Evolutionary conservation across 148 eudicot species (phyloP), one percentile per base, ranked within the genome.

Genomic region (Amaranthus palmeri): DNA sequence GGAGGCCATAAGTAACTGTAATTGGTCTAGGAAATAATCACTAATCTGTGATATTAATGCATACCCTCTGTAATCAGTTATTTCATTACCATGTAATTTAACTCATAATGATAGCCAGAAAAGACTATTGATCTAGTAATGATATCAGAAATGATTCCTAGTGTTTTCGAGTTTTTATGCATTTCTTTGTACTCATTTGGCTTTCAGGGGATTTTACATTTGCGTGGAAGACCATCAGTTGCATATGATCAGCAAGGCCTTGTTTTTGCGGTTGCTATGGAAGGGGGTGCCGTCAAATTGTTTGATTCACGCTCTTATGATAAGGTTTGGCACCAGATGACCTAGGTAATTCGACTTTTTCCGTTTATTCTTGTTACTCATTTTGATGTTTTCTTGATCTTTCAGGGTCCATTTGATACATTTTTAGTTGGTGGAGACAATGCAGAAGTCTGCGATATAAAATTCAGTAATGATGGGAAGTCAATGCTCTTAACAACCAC

Each of bases 201-300:
- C 76, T 80, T 81, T 74, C 87, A 95, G 99, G 99, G 99, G 54
- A 84, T 95, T 69, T 72, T 95, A 77, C 90, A 82, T 66, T 70
- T 95, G 54, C 85, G 96, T 62, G 99, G 97, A 73, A 88, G 97
- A 78, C 99, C 99, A 69, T 82, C 96, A 43, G 99, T 95, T 80
- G 97, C 99, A 67, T 95, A 88, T 81, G 99, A 95, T 82, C 99
- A 95, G 75, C 99, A 95, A 90, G 99, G 99, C 69, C 96, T 95
- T 72, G 99, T 95, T 62, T 95, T 95, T 90, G 99, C 97, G 10
- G 97, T 95, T 76, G 90, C 99, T 54, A 91, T 95, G 99, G 99
- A 95, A 86, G 99, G 99, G 42, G 97, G 99, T 79, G 99, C 97
- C 68, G 82, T 95, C 74, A 95, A 92, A 81, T 76, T 95, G 77